These are phyloP conservation scores for Phaeomoniella chlamydospora DNA, from an alignment of 2,329 filamentous ascomycete species.

Conservation along the genomic window DNA sequence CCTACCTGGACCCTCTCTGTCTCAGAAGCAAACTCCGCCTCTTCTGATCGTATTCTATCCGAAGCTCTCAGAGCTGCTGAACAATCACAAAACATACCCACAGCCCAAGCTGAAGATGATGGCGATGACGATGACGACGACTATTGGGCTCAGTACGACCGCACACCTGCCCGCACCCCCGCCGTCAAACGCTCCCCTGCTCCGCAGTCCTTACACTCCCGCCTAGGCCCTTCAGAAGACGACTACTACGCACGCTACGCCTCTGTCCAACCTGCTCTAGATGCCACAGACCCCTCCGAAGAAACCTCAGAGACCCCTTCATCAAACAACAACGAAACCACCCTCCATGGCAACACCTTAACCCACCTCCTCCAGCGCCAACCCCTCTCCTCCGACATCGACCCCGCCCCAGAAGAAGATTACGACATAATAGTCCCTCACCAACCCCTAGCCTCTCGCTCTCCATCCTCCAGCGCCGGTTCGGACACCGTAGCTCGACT, in stretches of 20 bases:
- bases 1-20: conserved; percentile 38
- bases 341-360: conserved; percentile 38
- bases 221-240: conserved; percentile 31
- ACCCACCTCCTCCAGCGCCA: conserved; percentile 23
- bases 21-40: conserved; percentile 30
- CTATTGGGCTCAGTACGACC: conserved; percentile 52
- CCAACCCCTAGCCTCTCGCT: background rate
- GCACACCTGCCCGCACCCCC: conserved; percentile 37
- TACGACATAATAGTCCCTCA: background rate
- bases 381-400: conserved; percentile 9
- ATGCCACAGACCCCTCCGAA: conserved; percentile 47
- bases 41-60: conserved; percentile 18
- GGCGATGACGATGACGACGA: conserved; percentile 45
- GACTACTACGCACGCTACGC: conserved; percentile 48
- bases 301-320: conserved; percentile 24
- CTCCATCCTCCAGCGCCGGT: conserved; percentile 22
- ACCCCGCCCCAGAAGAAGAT: conserved; percentile 1
- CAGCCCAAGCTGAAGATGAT: conserved; percentile 12
- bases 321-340: conserved; percentile 24
- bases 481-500: conserved; percentile 37
- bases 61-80: conserved; percentile 20
- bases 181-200: conserved; percentile 21
- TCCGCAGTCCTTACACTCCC: conserved; percentile 11
- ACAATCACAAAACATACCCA: conserved; percentile 7
- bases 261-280: conserved; percentile 50